Conservation (phyloP, 768 basidiomycete genomes). For the Gloeophyllum trabeum region DNA sequence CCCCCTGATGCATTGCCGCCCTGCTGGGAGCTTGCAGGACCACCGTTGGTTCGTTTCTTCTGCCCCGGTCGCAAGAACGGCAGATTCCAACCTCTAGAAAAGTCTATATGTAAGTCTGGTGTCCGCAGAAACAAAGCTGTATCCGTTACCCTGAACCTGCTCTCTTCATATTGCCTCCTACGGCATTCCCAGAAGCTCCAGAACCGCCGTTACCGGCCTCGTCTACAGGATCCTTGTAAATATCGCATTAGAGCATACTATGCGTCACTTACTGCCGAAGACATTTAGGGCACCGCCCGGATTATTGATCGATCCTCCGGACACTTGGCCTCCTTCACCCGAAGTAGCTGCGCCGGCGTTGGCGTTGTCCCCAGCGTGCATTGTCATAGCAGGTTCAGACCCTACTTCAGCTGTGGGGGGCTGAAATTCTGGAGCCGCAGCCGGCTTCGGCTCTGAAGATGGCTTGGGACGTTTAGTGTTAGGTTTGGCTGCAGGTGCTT, state of each 20-base stretch:
- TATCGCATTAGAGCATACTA: not conserved
- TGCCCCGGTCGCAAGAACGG: too few relatives aligned
- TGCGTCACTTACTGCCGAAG: not conserved
- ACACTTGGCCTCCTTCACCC: not conserved
- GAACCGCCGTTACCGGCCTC: not conserved
- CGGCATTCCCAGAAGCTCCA: not conserved
- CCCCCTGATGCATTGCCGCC: constrained; percentile 10
- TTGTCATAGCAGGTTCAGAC: not conserved
- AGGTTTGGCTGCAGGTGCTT: not conserved
- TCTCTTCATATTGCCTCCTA: too few relatives aligned
- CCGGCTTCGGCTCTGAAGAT: not conserved
- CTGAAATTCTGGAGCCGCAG: not conserved
- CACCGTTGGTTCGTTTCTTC: too few relatives aligned
- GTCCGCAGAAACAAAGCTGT: too few relatives aligned
- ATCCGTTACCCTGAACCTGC: too few relatives aligned
- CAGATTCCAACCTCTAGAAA: too few relatives aligned
- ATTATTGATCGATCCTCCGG: not conserved
- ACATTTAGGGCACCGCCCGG: not conserved
- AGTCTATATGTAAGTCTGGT: too few relatives aligned
- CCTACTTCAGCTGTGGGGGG: not conserved
- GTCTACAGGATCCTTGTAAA: not conserved
- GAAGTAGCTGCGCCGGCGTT: not conserved
- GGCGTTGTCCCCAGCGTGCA: too few relatives aligned
- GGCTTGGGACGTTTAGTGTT: not conserved
- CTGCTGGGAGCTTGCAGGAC: too few relatives aligned